These are phyloP conservation scores for Colletotrichum lindemuthianum DNA, from an alignment of 2,329 filamentous ascomycete genomes.

Conservation along the genomic window DNA sequence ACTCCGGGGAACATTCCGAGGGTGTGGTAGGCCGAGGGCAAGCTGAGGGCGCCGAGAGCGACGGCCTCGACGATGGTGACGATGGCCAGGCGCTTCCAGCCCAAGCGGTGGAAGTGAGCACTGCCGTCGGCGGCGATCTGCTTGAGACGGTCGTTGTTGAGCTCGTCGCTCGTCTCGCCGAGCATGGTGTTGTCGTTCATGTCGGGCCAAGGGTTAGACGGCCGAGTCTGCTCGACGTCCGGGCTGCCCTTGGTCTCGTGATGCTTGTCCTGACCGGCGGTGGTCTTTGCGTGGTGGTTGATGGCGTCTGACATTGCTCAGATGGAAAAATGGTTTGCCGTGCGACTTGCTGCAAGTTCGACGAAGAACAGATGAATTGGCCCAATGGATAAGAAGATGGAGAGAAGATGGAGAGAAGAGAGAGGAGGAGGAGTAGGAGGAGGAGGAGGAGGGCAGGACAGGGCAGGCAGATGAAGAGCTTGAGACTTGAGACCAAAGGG, in stretches of 20 bases:
- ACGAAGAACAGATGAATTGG: not conserved
- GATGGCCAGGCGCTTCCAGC: conserved; percentile 66
- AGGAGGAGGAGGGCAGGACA: conserved; percentile 1
- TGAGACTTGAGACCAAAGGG: conserved; percentile 3
- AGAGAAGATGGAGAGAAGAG: not conserved
- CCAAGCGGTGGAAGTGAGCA: conserved; percentile 63
- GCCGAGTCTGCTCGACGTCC: conserved; percentile 26
- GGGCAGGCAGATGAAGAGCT: not conserved
- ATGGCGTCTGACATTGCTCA: conserved; percentile 26
- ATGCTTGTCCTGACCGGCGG: conserved; percentile 16
- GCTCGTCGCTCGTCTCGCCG: conserved; percentile 40
- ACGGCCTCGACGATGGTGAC: conserved; percentile 67
- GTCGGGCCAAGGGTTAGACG: conserved; percentile 28
- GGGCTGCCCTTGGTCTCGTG: conserved; percentile 20
- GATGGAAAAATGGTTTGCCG: conserved; percentile 4
- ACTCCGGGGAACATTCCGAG: conserved; percentile 64
- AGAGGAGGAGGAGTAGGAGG: not conserved
- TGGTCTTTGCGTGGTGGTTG: conserved; percentile 9
- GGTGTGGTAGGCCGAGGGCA: conserved; percentile 61
- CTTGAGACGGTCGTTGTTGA: conserved; percentile 54
- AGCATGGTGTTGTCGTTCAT: conserved; percentile 32
- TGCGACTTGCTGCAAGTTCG: not conserved
- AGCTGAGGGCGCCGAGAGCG: conserved; percentile 62
- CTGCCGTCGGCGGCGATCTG: conserved; percentile 56
- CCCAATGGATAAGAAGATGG: not conserved